Percentiles rank a stretch among this genome's conserved stretches.
Conservation (phyloP, 495 filamentous ascomycete genomes). For the Xylaria acuta region DNA sequence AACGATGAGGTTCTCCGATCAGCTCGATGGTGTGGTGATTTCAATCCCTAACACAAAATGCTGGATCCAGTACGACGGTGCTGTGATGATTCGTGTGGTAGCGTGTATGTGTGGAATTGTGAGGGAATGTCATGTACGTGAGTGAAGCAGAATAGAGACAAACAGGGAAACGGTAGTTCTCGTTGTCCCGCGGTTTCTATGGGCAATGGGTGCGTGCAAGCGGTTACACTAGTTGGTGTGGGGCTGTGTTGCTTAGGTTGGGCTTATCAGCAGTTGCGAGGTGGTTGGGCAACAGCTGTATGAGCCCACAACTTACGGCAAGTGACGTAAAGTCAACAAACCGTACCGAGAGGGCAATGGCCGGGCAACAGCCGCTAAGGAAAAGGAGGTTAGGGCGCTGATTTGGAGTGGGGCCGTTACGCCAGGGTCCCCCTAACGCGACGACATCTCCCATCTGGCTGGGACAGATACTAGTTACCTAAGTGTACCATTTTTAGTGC, state of each 20-base stretch:
- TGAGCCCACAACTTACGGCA: conserved; percentile 6
- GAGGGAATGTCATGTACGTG: neutral
- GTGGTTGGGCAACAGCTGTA: conserved; percentile 20
- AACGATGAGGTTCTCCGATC: neutral
- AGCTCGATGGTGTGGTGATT: neutral
- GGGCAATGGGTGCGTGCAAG: conserved; percentile 12
- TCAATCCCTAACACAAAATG: neutral
- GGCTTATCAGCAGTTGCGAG: conserved; percentile 19
- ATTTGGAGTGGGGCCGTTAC: neutral
- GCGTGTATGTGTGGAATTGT: neutral
- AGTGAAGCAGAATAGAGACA: conserved; percentile 3
- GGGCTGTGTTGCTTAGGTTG: conserved; percentile 35
- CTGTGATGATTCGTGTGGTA: neutral
- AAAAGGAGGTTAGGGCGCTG: conserved; percentile 2
- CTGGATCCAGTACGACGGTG: neutral
- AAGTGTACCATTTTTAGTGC: neutral
- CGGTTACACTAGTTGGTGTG: conserved; percentile 7
- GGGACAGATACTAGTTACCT: conserved; percentile 10
- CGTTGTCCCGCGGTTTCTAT: conserved; percentile 40
- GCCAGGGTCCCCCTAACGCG: neutral
- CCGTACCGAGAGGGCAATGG: conserved; percentile 20
- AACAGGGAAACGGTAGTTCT: neutral
- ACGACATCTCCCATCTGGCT: conserved; percentile 5
- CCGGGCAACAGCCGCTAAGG: conserved; percentile 35
- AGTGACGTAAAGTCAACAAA: conserved; percentile 43